These are phyloP conservation scores for Schrenkiella parvula DNA, from an alignment of 345 rosid genomes.

Conservation along the genomic window DNA sequence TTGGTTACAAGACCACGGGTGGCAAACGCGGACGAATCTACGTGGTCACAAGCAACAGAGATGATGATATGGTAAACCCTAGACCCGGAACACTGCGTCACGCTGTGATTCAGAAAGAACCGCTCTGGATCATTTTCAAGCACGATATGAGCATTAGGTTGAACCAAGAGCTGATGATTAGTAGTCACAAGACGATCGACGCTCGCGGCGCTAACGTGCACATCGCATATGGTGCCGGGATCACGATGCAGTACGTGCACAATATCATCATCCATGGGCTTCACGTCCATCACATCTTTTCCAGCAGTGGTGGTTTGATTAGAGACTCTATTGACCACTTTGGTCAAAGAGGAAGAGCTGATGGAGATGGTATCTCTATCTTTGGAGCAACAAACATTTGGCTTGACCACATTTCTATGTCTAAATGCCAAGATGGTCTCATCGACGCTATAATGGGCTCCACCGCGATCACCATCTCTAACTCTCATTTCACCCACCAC, in stretches of 20 bases:
- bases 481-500: constrained; percentile 70
- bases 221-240: constrained; percentile 60
- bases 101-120: constrained; percentile 57
- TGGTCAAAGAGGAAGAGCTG: constrained; percentile 55
- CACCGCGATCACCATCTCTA: constrained; percentile 80
- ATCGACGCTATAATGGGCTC: constrained; percentile 71
- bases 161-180: constrained; percentile 54
- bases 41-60: constrained; percentile 55
- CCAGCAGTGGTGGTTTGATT: constrained; percentile 49
- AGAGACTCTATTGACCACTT: constrained; percentile 46
- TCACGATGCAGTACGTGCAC: constrained; percentile 49
- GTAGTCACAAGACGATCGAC: constrained; percentile 71
- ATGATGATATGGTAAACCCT: constrained; percentile 54
- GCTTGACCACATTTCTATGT: constrained; percentile 85
- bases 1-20: constrained; percentile 56
- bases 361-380: constrained; percentile 80
- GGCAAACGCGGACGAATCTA: constrained; percentile 57
- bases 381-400: constrained; percentile 62
- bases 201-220: constrained; percentile 67
- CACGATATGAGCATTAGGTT: constrained; percentile 59
- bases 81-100: constrained; percentile 59
- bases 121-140: constrained; percentile 62
- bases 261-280: constrained; percentile 74
- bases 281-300: constrained; percentile 52
- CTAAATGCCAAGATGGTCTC: constrained; percentile 59